Conservation (phyloP, 2,329 filamentous ascomycete species). For the Calonectria fujianensis region DNA sequence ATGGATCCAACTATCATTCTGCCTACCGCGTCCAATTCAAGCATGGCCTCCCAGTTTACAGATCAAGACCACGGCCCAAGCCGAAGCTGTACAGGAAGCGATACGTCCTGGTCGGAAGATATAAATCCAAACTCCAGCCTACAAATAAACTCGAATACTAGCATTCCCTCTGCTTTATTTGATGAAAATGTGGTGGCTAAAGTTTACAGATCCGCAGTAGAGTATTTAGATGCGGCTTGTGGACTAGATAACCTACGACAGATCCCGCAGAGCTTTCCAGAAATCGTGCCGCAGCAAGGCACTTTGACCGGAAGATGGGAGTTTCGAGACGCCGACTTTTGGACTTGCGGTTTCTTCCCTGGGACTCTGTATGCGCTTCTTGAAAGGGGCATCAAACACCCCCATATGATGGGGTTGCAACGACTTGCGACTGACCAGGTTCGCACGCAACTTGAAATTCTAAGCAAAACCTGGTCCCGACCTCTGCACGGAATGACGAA, state of each 20-base stretch:
- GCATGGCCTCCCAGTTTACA: not conserved
- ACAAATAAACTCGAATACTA: not conserved
- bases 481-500: conserved; percentile 58
- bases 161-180: not conserved
- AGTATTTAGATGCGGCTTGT: not conserved
- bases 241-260: not conserved
- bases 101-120: conserved; percentile 25
- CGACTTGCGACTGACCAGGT: not conserved
- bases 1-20: not conserved
- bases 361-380: conserved; percentile 60
- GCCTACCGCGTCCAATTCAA: not conserved
- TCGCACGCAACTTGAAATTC: conserved; percentile 22
- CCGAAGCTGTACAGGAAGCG: conserved; percentile 15
- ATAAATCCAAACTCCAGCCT: not conserved
- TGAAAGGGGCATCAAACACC: conserved; percentile 58
- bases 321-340: conserved; percentile 60
- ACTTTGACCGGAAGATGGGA: conserved; percentile 52
- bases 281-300: conserved; percentile 58
- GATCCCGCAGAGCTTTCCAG: conserved; percentile 53
- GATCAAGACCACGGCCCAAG: not conserved
- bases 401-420: conserved; percentile 36
- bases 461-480: conserved; percentile 42
- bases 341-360: conserved; percentile 67
- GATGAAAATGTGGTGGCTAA: conserved; percentile 36
- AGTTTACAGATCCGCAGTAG: conserved; percentile 21